Evolutionary conservation across 2,329 filamentous ascomycete genomes (phyloP).

Genomic region (Curvularia lunata): DNA sequence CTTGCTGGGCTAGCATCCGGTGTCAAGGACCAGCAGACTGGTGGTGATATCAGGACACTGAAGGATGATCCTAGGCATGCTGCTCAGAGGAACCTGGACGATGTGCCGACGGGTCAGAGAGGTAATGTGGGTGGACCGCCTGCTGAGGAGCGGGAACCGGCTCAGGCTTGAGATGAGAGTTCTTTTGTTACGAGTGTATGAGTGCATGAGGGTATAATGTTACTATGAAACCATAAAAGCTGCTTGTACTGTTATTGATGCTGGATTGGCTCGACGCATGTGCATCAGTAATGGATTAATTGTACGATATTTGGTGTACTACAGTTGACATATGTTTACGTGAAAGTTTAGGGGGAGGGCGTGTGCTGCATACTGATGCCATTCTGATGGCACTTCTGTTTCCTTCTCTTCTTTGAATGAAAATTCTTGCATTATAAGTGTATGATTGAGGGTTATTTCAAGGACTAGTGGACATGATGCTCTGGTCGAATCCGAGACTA

Average conservation of each 20-base stretch:
- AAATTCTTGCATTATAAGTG: neutral
- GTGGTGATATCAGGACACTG: constrained; percentile 23
- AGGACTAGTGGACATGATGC: neutral
- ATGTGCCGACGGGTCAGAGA: constrained; percentile 44
- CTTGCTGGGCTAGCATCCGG: constrained; percentile 52
- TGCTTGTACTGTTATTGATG: neutral
- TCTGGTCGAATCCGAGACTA: neutral
- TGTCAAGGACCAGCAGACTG: constrained; percentile 13
- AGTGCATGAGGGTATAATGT: neutral
- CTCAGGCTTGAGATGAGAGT: constrained; percentile 19
- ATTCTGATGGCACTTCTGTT: neutral
- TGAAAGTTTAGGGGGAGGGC: neutral
- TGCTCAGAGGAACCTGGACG: constrained; percentile 48
- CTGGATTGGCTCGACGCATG: neutral
- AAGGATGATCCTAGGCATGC: constrained; percentile 46
- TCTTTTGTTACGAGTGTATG: neutral
- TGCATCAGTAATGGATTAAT: constrained; percentile 1
- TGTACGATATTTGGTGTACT: neutral
- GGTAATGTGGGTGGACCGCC: constrained; percentile 38
- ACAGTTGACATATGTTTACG: neutral
- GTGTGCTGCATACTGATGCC: neutral
- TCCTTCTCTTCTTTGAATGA: neutral
- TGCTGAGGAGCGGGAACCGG: constrained; percentile 48
- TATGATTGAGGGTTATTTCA: neutral
- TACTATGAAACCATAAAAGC: neutral